Conservation (phyloP, 805 yeast species). For the Hanseniaspora clermontiae region DNA sequence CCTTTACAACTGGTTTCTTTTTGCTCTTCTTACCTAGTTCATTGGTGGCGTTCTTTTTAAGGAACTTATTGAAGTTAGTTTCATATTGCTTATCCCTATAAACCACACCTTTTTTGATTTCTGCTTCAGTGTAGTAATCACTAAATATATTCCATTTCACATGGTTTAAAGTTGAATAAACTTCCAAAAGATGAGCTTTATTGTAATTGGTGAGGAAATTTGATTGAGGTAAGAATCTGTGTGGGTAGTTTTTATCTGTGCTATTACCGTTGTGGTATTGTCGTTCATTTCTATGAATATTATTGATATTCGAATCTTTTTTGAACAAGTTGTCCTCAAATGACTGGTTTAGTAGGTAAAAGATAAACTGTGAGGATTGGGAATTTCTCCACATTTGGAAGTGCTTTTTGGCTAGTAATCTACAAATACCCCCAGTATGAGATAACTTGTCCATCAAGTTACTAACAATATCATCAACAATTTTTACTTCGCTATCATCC, state of each 20-base stretch:
- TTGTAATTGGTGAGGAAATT: conserved; percentile 20
- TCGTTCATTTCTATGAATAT: conserved; percentile 15
- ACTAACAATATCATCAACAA: conserved; percentile 18
- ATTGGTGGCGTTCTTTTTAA: conserved; percentile 1
- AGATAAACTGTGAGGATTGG: conserved; percentile 36
- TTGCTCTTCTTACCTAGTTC: not conserved
- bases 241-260: conserved; percentile 15
- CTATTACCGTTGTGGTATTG: not conserved
- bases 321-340: conserved; percentile 25
- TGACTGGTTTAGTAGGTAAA: conserved; percentile 27
- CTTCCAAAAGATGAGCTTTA: conserved; percentile 19
- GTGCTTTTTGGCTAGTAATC: conserved; percentile 39
- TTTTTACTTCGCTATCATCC: not conserved
- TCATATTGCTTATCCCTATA: conserved; percentile 11
- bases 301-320: conserved; percentile 18
- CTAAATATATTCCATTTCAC: conserved; percentile 16
- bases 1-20: not conserved
- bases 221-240: conserved; percentile 19
- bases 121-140: conserved; percentile 6
- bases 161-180: conserved; percentile 16
- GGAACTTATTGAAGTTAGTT: conserved; percentile 2
- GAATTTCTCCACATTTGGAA: conserved; percentile 55
- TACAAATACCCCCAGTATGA: conserved; percentile 27
- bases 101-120: conserved; percentile 12
- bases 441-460: conserved; percentile 24